Base-by-base conservation (phyloP, 2,329 filamentous ascomycete genomes). In the Fusarium devonianum region DNA sequence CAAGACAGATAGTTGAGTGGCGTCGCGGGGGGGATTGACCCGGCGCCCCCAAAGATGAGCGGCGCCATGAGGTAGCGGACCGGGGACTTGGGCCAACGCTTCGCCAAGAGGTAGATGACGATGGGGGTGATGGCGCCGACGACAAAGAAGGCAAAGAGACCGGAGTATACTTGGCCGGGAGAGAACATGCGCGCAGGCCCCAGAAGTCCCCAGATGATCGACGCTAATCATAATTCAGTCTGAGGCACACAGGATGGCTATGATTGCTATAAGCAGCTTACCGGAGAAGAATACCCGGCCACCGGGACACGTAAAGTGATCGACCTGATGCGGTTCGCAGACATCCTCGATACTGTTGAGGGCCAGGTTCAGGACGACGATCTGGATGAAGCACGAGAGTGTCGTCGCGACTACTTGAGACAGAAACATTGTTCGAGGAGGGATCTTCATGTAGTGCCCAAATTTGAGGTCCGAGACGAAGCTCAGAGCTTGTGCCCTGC, bases 1-100 rank as follows among this genome's bases (percentile, higher is more conserved):
- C 88, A 91, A n/a, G 81, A 79, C 23, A 88, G 80, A 67, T 89
- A 91, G 71, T 88, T 90, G 49, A 90, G 79, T 0, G 87, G 87
- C 0, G 87, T 88, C 3, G 88, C 88, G 0, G 84, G 84, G 3
- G 83, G 84, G 59, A 87, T 85, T 23, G 73, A 56, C 1, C 77
- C 78, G 6, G 80, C 77, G 16, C 83, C 82, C 48, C 83, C 84
- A 63, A 86, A 85, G 59, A 87, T 83, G 51, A 87, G 72, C 2
- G 84, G 84, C 4, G 83, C 79, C 74, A 86, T 86, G 40, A 85
- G 73, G 67, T 77, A 80, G 46, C 74, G 75, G 30, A 76, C 60
- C 1, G 75, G 75, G 2, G 79, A 82, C 35, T 71, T 74, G 38
- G 82, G 83, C 67, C 75, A 82, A 21, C 74, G 74, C 62, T 76